These are phyloP conservation scores for Taxawa tesnikishii DNA, from an alignment of 2,329 filamentous ascomycete genomes.

Conservation along the genomic window DNA sequence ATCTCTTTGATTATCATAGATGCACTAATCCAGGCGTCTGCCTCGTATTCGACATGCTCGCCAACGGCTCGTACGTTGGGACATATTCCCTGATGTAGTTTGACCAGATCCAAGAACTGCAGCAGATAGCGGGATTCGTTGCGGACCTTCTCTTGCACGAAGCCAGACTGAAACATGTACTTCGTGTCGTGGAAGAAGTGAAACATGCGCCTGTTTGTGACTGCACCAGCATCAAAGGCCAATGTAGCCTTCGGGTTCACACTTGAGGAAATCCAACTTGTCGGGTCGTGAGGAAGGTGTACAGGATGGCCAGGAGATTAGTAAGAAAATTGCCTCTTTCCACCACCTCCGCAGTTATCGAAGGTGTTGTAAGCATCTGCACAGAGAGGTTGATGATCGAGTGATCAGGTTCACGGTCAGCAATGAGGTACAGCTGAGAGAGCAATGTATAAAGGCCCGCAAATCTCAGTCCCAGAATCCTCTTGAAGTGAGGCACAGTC, in stretches of 20 bases:
- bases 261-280: constrained; percentile 89
- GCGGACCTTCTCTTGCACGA: constrained; percentile 76
- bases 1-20: constrained; percentile 91
- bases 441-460: constrained; percentile 88
- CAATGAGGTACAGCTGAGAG: constrained; percentile 89
- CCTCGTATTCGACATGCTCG: constrained; percentile 96
- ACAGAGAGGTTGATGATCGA: constrained; percentile 96
- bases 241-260: constrained; percentile 76
- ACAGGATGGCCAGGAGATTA: constrained; percentile 88
- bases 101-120: constrained; percentile 91
- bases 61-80: constrained; percentile 85
- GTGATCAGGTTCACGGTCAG: constrained; percentile 91
- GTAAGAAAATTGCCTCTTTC: constrained; percentile 92
- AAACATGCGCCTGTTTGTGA: constrained; percentile 90
- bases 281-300: constrained; percentile 90
- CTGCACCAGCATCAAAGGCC: constrained; percentile 85
- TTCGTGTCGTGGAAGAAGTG: constrained; percentile 95
- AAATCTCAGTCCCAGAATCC: constrained; percentile 83
- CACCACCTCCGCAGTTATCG: constrained; percentile 91
- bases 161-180: constrained; percentile 76
- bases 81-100: constrained; percentile 93
- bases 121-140: constrained; percentile 76
- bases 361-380: constrained; percentile 92
- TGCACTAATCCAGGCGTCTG: constrained; percentile 94
- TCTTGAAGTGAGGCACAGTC: constrained; percentile 90